Evolutionary conservation across 345 rosid genomes (phyloP).

Genomic region (Rhodamnia argentea): DNA sequence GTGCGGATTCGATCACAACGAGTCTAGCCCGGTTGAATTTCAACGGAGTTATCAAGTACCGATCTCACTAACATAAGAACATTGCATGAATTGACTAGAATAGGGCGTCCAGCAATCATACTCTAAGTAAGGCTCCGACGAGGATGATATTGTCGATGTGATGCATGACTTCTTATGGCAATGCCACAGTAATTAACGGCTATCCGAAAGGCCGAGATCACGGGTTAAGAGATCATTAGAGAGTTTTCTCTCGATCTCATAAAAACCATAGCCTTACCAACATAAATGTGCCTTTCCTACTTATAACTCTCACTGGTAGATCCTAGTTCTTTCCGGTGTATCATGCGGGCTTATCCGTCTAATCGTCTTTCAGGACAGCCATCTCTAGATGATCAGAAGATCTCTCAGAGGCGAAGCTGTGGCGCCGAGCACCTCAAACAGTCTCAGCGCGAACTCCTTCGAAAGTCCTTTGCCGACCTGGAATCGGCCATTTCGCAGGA

Average conservation of each 20-base stretch:
- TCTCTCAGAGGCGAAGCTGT: conserved; percentile 30
- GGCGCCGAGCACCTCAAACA: conserved; percentile 32
- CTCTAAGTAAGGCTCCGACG: not conserved
- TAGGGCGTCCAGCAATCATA: not conserved
- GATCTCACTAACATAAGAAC: not conserved
- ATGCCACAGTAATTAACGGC: not conserved
- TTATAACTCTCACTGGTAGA: not conserved
- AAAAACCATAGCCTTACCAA: not conserved
- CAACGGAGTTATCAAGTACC: not conserved
- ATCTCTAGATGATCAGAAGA: conserved; percentile 44
- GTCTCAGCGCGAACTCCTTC: conserved; percentile 25
- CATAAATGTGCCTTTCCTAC: not conserved
- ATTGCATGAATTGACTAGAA: not conserved
- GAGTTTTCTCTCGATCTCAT: not conserved
- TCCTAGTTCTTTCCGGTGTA: not conserved
- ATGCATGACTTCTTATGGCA: not conserved
- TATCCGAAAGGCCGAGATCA: not conserved
- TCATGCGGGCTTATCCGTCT: conserved; percentile 20
- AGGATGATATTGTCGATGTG: not conserved
- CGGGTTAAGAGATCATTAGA: not conserved
- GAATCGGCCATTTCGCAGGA: conserved; percentile 18
- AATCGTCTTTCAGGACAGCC: conserved; percentile 49
- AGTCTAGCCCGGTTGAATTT: not conserved
- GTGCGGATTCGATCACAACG: not conserved
- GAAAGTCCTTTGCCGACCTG: conserved; percentile 43